Conservation (phyloP, 495 filamentous ascomycete species). For the Ramalina intermedia region DNA sequence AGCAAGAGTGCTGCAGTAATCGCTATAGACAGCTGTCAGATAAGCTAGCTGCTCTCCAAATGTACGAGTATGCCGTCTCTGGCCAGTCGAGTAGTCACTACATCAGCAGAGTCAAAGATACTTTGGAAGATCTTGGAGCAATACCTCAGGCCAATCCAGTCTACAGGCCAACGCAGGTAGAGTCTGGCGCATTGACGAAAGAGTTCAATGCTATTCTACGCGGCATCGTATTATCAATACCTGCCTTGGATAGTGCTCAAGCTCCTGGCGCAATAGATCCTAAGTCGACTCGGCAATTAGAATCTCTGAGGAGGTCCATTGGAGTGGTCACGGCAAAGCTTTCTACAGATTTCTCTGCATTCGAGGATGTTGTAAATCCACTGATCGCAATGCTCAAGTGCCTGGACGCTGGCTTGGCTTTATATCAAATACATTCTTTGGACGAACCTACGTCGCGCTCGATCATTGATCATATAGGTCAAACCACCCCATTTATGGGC, state of each 20-base stretch:
- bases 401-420: slow-evolving; percentile 58
- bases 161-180: slow-evolving; percentile 51
- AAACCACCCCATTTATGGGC: slow-evolving; percentile 49
- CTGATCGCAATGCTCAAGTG: slow-evolving; percentile 69
- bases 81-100: slow-evolving; percentile 52
- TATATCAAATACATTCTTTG: slow-evolving; percentile 29
- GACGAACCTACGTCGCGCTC: slow-evolving; percentile 12
- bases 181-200: slow-evolving; percentile 57
- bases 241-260: slow-evolving; percentile 12
- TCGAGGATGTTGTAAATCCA: slow-evolving; percentile 71
- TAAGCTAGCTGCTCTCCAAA: slow-evolving; percentile 44
- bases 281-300: slow-evolving; percentile 29
- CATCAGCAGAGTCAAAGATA: slow-evolving; percentile 40
- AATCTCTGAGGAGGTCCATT: slow-evolving; percentile 57
- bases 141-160: slow-evolving; percentile 48
- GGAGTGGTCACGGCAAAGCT: slow-evolving; percentile 52
- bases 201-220: slow-evolving; percentile 69
- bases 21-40: slow-evolving; percentile 36
- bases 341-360: slow-evolving; percentile 49
- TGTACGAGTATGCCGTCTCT: slow-evolving; percentile 52
- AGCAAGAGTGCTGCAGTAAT: slow-evolving; percentile 48
- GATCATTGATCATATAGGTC: slow-evolving; percentile 25
- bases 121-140: slow-evolving; percentile 46
- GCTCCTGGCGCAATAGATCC: slow-evolving; percentile 3
- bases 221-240: slow-evolving; percentile 42